phyloP scores from a whole-genome alignment of 2,329 filamentous ascomycete genomes.

The Pyrenophora tritici-repentis region DNA sequence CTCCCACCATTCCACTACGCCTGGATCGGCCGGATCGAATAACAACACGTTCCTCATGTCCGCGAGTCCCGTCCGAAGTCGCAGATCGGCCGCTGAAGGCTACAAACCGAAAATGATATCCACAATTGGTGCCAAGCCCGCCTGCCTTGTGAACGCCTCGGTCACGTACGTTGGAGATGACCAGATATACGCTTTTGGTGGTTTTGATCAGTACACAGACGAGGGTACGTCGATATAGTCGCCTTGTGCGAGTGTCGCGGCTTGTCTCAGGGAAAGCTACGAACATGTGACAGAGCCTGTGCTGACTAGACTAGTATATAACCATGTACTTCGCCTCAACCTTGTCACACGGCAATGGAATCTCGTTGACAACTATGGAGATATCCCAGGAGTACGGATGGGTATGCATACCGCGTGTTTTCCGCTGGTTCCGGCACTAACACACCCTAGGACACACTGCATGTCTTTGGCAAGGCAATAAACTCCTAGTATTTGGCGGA shows the following conservation, averaged over 20 bases:
- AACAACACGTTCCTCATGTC: slow-evolving; percentile 92
- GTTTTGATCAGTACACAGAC: slow-evolving; percentile 98
- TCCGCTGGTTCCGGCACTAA: background rate
- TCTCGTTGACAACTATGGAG: slow-evolving; percentile 96
- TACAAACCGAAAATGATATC: slow-evolving; percentile 82
- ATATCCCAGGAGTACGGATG: slow-evolving; percentile 97
- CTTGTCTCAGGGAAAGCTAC: too few species aligned
- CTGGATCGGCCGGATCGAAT: slow-evolving; percentile 60
- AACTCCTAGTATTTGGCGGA: slow-evolving; percentile 94
- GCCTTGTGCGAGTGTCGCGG: too few species aligned
- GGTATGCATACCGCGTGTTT: slow-evolving; percentile 58
- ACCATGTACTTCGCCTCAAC: slow-evolving; percentile 90
- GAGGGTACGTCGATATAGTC: slow-evolving; percentile 61
- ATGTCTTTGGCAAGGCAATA: slow-evolving; percentile 89
- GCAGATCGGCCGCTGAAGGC: slow-evolving; percentile 65
- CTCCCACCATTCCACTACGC: slow-evolving; percentile 44
- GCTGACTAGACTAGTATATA: slow-evolving; percentile 69
- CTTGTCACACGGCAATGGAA: slow-evolving; percentile 89
- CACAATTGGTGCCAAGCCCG: slow-evolving; percentile 69
- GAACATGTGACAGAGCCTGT: background rate
- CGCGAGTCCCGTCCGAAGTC: slow-evolving; percentile 64
- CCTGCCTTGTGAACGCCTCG: slow-evolving; percentile 95
- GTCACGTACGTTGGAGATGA: slow-evolving; percentile 99
- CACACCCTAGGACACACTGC: slow-evolving; percentile 78
- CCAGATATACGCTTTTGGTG: slow-evolving; percentile 96